Evolutionary conservation across 352 stramenopile genomes (phyloP), one percentile per base, ranked within the genome.

Genomic region (Blastocystis sp.): DNA sequence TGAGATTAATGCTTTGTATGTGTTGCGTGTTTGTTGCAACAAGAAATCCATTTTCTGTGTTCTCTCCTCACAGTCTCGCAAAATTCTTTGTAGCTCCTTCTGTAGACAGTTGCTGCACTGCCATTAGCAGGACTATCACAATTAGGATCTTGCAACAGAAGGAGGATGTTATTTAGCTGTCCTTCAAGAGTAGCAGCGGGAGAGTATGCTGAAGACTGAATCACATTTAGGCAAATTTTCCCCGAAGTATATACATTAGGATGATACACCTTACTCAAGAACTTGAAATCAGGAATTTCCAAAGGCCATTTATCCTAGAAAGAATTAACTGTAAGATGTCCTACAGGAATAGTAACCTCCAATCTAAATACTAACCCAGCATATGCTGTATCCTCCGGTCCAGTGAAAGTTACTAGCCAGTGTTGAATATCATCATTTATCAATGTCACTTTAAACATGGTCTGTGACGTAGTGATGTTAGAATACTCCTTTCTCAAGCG

Each of bases 1-100:
- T 45, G 73, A 94, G 43, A 95, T 98, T 63, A 94, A 97, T 37
- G 89, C 90, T 50, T 91, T 98, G 43, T 98, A 98, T 91, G 39
- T 56, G 23, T 37, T 3, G 59, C 7, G n/a, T 73, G 62, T 73
- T 73, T 73, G 62, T 73, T 73, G 62, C 18, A 73, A 45, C n/a
- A 45, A 39, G 37, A 2, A 59, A n/a, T n/a, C 1, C 13, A 59
- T n/a, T n/a, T n/a, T n/a, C 13, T 59, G 50, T 59, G 50, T 59
- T 34, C 29, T 34, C 50, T 59, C 20, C 50, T 0, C 11, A 59
- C 50, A 59, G 50, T n/a, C 13, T n/a, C 20, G 13, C 20, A n/a
- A 59, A 59, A 59, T 1, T 59, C 11, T 59, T 59, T n/a, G 20
- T 59, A 59, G 0, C 50, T 55, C 29, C 26, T 18, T 18, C 37